These are phyloP conservation scores for Polyplosphaeria fusca DNA, from an alignment of 495 filamentous ascomycete genomes.

Conservation along the genomic window DNA sequence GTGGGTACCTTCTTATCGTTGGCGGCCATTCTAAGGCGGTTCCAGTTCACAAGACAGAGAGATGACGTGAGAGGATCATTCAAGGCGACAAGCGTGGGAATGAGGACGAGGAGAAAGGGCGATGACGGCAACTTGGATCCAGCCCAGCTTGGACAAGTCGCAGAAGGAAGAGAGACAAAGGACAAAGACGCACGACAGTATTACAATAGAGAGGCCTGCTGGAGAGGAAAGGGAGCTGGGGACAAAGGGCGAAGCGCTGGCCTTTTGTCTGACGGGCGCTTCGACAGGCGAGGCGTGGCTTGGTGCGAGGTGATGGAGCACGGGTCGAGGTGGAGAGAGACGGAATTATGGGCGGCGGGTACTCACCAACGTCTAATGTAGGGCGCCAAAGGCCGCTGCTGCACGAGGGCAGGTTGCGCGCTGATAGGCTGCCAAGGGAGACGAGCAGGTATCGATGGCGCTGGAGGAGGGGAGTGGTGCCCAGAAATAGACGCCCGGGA, in stretches of 20 bases:
- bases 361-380: conserved; percentile 32
- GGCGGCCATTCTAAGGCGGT: conserved; percentile 37
- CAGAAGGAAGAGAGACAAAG: conserved; percentile 12
- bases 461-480: conserved; percentile 16
- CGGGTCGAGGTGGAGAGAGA: conserved; percentile 35
- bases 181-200: conserved; percentile 29
- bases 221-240: conserved; percentile 23
- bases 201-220: conserved; percentile 38
- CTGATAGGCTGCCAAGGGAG: conserved; percentile 37
- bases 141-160: conserved; percentile 36
- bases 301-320: conserved; percentile 26
- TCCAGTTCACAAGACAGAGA: conserved; percentile 14
- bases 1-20: conserved; percentile 35
- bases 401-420: conserved; percentile 16
- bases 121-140: conserved; percentile 30
- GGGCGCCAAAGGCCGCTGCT: conserved; percentile 29
- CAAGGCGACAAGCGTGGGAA: not conserved
- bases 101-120: conserved; percentile 9
- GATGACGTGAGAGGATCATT: conserved; percentile 29
- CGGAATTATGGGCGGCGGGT: conserved; percentile 36
- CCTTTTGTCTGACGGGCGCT: conserved; percentile 41
- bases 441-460: conserved; percentile 16
- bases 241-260: conserved; percentile 27
- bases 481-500: conserved; percentile 43
- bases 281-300: conserved; percentile 13